phyloP scores from a whole-genome alignment of 2,329 filamentous ascomycete genomes.

The Lachnellula willkommii region DNA sequence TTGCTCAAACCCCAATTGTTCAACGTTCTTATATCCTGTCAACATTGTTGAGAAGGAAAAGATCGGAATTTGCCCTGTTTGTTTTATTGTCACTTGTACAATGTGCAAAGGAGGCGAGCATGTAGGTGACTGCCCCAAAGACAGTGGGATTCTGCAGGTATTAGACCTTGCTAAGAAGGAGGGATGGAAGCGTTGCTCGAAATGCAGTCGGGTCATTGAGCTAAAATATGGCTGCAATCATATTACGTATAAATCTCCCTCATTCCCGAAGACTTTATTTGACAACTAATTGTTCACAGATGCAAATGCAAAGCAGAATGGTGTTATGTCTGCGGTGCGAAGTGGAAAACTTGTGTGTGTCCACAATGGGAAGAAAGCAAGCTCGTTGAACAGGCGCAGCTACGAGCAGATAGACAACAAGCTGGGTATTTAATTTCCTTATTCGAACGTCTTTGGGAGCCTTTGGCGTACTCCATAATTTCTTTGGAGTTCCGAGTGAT shows the following conservation, averaged over 20 bases:
- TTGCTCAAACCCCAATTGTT: constrained; percentile 41
- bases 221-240: constrained; percentile 46
- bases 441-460: no score
- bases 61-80: constrained; percentile 38
- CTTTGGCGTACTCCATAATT: no score
- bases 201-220: constrained; percentile 44
- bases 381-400: constrained; percentile 29
- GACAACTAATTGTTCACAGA: constrained; percentile 23
- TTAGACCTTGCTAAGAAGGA: constrained; percentile 33
- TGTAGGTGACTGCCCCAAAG: constrained; percentile 41
- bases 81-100: constrained; percentile 40
- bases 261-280: not conserved
- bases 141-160: constrained; percentile 33
- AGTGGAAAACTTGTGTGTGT: constrained; percentile 38
- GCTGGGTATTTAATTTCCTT: not conserved
- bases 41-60: constrained; percentile 26
- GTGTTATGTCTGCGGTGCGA: constrained; percentile 42
- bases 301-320: constrained; percentile 43
- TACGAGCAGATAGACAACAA: constrained; percentile 20
- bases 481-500: no score
- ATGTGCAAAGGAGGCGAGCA: constrained; percentile 45
- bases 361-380: constrained; percentile 34
- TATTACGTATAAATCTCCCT: constrained; percentile 40
- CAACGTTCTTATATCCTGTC: constrained; percentile 38
- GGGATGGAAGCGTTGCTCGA: constrained; percentile 45